Evolutionary conservation across 495 filamentous ascomycete genomes (phyloP).

Genomic region (Tetracladium setigerum): DNA sequence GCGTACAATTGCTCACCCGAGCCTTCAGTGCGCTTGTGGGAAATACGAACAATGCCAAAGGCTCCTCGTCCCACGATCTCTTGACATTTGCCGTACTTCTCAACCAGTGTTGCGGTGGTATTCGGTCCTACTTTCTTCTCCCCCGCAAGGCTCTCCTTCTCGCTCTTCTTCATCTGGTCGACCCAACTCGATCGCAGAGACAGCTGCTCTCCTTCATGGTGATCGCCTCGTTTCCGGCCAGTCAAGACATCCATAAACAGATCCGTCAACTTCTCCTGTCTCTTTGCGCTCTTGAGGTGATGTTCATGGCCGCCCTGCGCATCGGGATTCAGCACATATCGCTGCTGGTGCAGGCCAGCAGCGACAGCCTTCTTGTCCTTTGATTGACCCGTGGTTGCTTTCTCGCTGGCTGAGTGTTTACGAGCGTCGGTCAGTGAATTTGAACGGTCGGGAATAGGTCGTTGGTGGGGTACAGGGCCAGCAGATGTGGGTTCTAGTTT

Average conservation of each 20-base stretch:
- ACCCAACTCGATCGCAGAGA: constrained; percentile 95
- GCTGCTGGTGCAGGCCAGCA: constrained; percentile 23
- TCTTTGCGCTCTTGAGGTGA: constrained; percentile 73
- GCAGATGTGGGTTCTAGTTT: not conserved
- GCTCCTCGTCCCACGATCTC: constrained; percentile 96
- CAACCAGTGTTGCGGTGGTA: constrained; percentile 73
- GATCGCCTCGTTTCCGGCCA: constrained; percentile 60
- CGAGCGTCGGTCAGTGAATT: constrained; percentile 20
- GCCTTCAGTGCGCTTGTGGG: constrained; percentile 87
- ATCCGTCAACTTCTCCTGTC: constrained; percentile 93
- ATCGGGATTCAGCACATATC: constrained; percentile 34
- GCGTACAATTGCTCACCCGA: constrained; percentile 86
- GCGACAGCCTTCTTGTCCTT: constrained; percentile 35
- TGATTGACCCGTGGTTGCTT: constrained; percentile 26
- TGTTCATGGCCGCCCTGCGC: constrained; percentile 68
- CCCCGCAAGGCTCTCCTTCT: constrained; percentile 66
- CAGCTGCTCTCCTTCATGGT: constrained; percentile 65
- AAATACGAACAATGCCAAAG: constrained; percentile 95
- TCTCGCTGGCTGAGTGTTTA: constrained; percentile 10
- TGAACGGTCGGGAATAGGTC: constrained; percentile 36
- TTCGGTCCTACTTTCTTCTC: constrained; percentile 75
- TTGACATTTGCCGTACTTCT: constrained; percentile 99
- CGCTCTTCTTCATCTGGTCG: constrained; percentile 69
- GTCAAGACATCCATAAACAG: constrained; percentile 80
- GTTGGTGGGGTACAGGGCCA: constrained; percentile 33